A percentile compares a stretch with the other conserved stretches of the same genome.
Conservation (phyloP, 192 early-diverging fungal species). For the Pilobolus umbonatus region DNA sequence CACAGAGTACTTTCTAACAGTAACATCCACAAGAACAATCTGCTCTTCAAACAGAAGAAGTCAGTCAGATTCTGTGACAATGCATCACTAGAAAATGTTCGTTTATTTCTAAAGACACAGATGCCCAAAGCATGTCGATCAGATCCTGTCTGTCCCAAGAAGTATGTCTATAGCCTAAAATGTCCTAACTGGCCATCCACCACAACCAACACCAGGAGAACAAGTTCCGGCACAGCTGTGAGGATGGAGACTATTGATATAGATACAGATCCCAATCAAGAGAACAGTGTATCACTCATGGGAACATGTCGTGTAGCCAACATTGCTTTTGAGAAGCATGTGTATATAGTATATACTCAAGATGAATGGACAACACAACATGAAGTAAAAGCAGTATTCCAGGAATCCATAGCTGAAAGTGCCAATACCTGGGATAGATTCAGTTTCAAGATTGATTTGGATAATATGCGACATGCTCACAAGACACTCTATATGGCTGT, state of each 20-base stretch:
- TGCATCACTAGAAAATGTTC: slow-evolving; percentile 11
- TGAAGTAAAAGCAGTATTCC: slow-evolving; percentile 59
- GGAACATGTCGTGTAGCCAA: slow-evolving; percentile 81
- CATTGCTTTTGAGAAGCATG: slow-evolving; percentile 77
- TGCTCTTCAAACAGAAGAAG: slow-evolving; percentile 2
- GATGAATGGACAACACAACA: slow-evolving; percentile 71
- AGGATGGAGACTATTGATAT: slow-evolving; percentile 4
- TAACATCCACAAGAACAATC: neutral
- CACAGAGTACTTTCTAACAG: neutral
- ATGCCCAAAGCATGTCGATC: slow-evolving; percentile 10
- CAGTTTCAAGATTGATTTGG: slow-evolving; percentile 8
- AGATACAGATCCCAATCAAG: neutral
- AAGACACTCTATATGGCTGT: slow-evolving; percentile 55
- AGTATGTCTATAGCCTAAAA: neutral
- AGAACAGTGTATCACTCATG: neutral
- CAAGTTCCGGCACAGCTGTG: neutral
- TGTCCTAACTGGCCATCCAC: slow-evolving; percentile 12
- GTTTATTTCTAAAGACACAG: slow-evolving; percentile 14
- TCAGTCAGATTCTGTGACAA: slow-evolving; percentile 17
- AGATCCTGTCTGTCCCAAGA: neutral
- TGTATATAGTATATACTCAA: slow-evolving; percentile 68
- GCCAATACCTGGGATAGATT: slow-evolving; percentile 21
- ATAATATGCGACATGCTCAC: slow-evolving; percentile 1
- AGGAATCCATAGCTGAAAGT: slow-evolving; percentile 42
- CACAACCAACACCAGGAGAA: neutral